Conservation (phyloP, 2,329 filamentous ascomycete species). For the Parafenestella ontariensis region DNA sequence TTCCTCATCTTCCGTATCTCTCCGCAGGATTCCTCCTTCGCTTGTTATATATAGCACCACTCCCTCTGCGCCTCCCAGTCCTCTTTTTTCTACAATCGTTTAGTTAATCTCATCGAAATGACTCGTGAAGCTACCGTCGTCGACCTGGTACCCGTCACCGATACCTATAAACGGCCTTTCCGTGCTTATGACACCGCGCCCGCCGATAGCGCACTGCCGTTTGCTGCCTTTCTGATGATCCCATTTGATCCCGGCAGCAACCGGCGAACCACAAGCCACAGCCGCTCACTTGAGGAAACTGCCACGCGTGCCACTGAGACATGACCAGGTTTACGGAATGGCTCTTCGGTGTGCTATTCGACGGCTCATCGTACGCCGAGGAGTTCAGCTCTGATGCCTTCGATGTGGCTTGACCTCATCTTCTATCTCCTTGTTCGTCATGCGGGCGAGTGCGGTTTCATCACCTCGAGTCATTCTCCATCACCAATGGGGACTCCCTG, state of each 20-base stretch:
- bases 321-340: constrained; percentile 6
- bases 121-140: too few relatives aligned
- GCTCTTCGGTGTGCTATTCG: constrained; percentile 8
- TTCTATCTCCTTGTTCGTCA: constrained; percentile 1
- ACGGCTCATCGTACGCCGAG: constrained; percentile 1
- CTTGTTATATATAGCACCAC: too few relatives aligned
- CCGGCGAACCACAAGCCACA: constrained; percentile 19
- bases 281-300: constrained; percentile 2
- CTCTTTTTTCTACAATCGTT: too few relatives aligned
- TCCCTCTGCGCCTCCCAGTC: too few relatives aligned
- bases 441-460: constrained; percentile 4
- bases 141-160: too few relatives aligned
- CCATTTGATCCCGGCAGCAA: constrained; percentile 1
- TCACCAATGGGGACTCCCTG: constrained; percentile 7
- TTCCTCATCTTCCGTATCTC: not conserved
- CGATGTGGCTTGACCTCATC: constrained; percentile 7
- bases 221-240: constrained; percentile 4
- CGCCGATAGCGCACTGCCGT: constrained; percentile 11
- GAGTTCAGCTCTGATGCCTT: constrained; percentile 3
- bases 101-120: too few relatives aligned
- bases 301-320: constrained; percentile 19
- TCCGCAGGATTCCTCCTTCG: too few relatives aligned
- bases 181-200: constrained; percentile 8
- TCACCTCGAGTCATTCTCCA: not conserved
- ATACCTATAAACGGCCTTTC: too few relatives aligned